A percentile compares a stretch with the other conserved stretches of the same genome.
These are phyloP conservation scores for Salix caprea DNA, from an alignment of 345 rosid genomes.

Conservation along the genomic window DNA sequence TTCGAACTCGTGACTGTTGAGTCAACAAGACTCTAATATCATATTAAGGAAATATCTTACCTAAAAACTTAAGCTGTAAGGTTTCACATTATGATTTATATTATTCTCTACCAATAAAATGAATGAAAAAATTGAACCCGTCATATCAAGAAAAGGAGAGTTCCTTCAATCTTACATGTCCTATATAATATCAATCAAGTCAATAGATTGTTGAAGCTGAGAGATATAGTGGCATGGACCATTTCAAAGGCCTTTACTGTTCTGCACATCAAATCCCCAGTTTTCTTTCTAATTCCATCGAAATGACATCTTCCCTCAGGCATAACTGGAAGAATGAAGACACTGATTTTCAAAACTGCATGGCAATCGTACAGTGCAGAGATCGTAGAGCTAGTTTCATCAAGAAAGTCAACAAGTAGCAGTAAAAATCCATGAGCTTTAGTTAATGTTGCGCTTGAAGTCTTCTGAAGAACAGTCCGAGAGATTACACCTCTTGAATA, in stretches of 20 bases:
- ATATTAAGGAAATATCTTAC: no score
- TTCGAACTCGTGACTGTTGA: no score
- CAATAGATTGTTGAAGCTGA: not conserved
- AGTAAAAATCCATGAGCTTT: conserved; percentile 48
- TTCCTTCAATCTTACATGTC: no score
- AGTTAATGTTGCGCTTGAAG: conserved; percentile 45
- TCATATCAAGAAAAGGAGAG: not conserved
- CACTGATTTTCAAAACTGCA: not conserved
- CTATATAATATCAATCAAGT: no score
- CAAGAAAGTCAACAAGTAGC: not conserved
- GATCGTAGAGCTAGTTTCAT: not conserved
- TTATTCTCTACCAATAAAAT: no score
- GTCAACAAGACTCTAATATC: no score
- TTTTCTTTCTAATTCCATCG: no score
- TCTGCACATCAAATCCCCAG: no score
- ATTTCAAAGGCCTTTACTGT: not conserved
- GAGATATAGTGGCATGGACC: not conserved
- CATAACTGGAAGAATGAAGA: not conserved
- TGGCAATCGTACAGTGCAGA: not conserved
- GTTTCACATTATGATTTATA: no score
- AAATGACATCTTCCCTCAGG: not conserved
- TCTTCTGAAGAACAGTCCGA: conserved; percentile 58
- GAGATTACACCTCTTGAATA: conserved; percentile 56
- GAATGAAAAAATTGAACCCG: not conserved
- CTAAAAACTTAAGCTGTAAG: no score